Base-by-base conservation (phyloP, 306 rosid genomes). In the Begonia masoniana region DNA sequence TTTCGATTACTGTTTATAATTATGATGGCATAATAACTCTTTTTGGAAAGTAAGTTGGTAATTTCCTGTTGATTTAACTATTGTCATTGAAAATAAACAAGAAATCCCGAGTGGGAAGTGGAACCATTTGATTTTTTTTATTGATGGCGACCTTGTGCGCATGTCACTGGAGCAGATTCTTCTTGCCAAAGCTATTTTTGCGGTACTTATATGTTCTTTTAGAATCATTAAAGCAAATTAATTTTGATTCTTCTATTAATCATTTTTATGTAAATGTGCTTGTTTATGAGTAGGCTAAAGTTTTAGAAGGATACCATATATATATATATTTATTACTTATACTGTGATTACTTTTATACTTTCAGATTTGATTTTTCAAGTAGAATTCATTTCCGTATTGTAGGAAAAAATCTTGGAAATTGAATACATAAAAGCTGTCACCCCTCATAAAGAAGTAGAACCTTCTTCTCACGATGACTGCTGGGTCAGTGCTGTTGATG, bases 401-500 rank as follows among this genome's bases (percentile, higher is more conserved):
- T 75, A 89, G 97, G 97, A 91, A 64, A 81, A 70, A 50, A 60
- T 63, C 62, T 68, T 91, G 84, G 99, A 91, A 67, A 79, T 86
- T 11, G 93, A 86, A 68, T 91, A 83, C 63, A 62, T 75, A 39
- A 71, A 76, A 73, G 86, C 74, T 13, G 84, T 86, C 19, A 88
- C 77, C 47, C 99, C 99, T 6, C 76, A 92, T 14, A 83, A 69
- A 71, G 86, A 86, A 68, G 96, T 83, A 68, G 88, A 77, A 54
- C 96, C 96, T 59, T 79, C 81, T 57, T 61, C 79, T 23, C 99
- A 91, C 26, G 82, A 86, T 76, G 99, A 91, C 41, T n/a, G n/a
- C n/a, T 91, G 99, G 96, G 99, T 91, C 70, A 78, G 94, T 72
- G 92, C 96, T 47, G 78, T 86, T 67, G 94, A 86, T 68, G 99